Percentiles rank a stretch among this genome's conserved stretches.
phyloP scores from a whole-genome alignment of 305 asterid genomes.

The Ilex paraguariensis region DNA sequence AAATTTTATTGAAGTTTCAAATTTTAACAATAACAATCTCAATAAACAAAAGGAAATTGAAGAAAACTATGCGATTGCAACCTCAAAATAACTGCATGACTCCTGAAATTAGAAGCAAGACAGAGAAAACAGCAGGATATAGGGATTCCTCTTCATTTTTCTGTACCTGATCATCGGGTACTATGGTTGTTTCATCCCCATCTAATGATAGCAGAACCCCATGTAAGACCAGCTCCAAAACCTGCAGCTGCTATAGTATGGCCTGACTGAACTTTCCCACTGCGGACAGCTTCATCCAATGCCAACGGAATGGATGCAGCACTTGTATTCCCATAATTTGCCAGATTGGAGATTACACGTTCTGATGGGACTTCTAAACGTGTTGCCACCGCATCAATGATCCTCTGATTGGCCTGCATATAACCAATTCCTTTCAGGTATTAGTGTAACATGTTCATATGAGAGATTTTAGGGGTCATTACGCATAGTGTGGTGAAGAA shows the following conservation, averaged over 20 bases:
- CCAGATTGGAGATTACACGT: constrained; percentile 81
- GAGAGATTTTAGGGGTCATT: too few relatives aligned
- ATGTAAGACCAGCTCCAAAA: constrained; percentile 96
- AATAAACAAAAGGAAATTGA: too few relatives aligned
- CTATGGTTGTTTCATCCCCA: constrained; percentile 51
- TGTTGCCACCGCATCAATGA: constrained; percentile 82
- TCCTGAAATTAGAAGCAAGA: too few relatives aligned
- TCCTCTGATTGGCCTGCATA: constrained; percentile 91
- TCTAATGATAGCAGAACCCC: constrained; percentile 90
- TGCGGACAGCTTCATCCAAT: constrained; percentile 84
- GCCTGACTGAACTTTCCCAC: constrained; percentile 74
- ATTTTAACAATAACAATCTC: constrained; percentile 11
- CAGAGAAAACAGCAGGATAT: too few relatives aligned
- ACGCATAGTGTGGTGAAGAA: too few relatives aligned
- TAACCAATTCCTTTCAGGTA: not conserved
- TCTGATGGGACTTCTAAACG: constrained; percentile 66
- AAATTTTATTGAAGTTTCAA: too few relatives aligned
- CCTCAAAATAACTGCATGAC: too few relatives aligned
- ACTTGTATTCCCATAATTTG: constrained; percentile 85
- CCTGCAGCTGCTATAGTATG: constrained; percentile 91
- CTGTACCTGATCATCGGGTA: too few relatives aligned
- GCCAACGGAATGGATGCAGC: constrained; percentile 98
- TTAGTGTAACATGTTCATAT: too few relatives aligned
- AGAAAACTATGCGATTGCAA: too few relatives aligned
- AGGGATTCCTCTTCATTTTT: too few relatives aligned